phyloP scores from a whole-genome alignment of 495 filamentous ascomycete species.

The Corynascus novoguineensis region DNA sequence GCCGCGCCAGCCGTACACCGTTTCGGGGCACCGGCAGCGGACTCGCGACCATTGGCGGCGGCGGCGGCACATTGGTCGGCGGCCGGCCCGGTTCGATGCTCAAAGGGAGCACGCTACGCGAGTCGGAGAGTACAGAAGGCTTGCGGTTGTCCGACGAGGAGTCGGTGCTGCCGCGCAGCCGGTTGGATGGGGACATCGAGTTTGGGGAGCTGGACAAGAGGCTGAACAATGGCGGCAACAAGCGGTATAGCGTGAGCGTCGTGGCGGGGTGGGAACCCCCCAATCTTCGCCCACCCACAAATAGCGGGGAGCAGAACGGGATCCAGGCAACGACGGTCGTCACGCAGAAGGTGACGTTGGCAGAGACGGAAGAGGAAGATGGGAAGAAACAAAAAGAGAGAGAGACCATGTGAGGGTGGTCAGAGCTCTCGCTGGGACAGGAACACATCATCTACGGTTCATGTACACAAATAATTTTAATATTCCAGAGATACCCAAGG shows the following conservation, averaged over 20 bases:
- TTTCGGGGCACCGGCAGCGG: neutral
- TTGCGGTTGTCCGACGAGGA: neutral
- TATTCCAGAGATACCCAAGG: neutral
- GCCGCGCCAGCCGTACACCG: neutral
- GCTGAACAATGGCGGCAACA: neutral
- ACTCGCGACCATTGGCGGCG: neutral
- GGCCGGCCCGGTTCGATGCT: neutral
- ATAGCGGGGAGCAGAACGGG: neutral
- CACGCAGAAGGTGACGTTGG: constrained; percentile 12
- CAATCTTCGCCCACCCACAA: neutral
- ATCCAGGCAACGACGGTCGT: constrained; percentile 14
- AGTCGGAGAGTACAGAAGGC: constrained; percentile 11
- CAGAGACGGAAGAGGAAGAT: neutral
- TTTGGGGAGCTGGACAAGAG: constrained; percentile 8
- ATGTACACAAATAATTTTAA: neutral
- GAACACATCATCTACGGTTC: neutral
- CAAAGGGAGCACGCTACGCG: constrained; percentile 3
- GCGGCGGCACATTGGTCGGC: neutral
- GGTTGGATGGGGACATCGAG: constrained; percentile 6
- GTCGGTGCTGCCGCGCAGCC: neutral
- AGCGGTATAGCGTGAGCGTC: constrained; percentile 9
- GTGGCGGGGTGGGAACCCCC: constrained; percentile 2
- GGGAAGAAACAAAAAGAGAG: neutral
- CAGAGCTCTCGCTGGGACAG: no score
- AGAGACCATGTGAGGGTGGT: no score